Conservation (phyloP, 495 filamentous ascomycete genomes). For the Margaritispora aquatica region DNA sequence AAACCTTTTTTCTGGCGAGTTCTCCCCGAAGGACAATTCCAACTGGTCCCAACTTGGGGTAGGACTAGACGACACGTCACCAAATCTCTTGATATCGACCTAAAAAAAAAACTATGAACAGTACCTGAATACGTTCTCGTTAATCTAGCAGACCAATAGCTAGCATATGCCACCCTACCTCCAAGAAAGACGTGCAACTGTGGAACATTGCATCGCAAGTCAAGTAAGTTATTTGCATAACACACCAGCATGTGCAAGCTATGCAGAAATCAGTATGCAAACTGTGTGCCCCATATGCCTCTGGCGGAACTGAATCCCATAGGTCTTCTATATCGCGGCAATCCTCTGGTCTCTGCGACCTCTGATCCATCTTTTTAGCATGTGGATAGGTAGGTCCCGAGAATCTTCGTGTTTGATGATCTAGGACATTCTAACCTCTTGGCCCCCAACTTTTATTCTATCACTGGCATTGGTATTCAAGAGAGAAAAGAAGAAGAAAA, state of each 20-base stretch:
- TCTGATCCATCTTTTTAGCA: conserved; percentile 2
- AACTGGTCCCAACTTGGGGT: neutral
- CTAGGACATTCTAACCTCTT: neutral
- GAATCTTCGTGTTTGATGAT: neutral
- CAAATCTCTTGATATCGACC: neutral
- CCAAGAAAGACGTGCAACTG: neutral
- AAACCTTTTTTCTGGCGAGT: neutral
- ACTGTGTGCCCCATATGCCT: neutral
- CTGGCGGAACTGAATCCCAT: neutral
- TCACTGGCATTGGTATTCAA: neutral
- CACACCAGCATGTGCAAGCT: neutral
- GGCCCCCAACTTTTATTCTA: neutral
- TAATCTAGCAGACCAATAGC: neutral
- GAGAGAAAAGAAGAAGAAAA: too few relatives aligned
- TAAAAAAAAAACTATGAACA: neutral
- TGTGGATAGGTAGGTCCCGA: neutral
- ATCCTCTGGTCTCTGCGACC: neutral
- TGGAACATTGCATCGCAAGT: neutral
- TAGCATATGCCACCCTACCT: neutral
- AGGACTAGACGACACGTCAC: neutral
- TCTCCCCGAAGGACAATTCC: neutral
- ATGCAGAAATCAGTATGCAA: neutral
- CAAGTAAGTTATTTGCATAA: neutral
- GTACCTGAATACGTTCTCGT: neutral
- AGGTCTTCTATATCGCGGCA: neutral